A percentile compares a stretch with the other conserved stretches of the same genome.
Evolutionary conservation across 345 rosid species (phyloP).

Genomic region (Carallia brachiata): DNA sequence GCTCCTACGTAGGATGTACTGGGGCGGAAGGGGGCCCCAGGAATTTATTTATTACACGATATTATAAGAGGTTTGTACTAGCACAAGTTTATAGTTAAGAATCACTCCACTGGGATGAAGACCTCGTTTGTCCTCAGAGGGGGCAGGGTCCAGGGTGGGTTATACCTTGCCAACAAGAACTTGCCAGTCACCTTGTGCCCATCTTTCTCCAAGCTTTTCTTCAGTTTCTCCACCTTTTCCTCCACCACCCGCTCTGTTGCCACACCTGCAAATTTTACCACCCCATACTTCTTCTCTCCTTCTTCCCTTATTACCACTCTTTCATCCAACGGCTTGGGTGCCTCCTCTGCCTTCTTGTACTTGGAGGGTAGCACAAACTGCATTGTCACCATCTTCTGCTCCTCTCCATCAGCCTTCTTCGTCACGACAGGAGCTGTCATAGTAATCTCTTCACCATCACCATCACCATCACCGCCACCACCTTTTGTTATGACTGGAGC

Average conservation of each 20-base stretch:
- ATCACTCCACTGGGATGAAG: slow-evolving; percentile 71
- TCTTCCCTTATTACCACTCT: slow-evolving; percentile 72
- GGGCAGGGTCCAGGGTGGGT: slow-evolving; percentile 90
- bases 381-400: slow-evolving; percentile 67
- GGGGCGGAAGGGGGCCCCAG: no score
- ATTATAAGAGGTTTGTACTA: no score
- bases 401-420: slow-evolving; percentile 31
- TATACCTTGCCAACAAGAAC: slow-evolving; percentile 69
- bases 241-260: slow-evolving; percentile 59
- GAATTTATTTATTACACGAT: no score
- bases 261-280: slow-evolving; percentile 63
- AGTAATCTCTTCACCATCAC: slow-evolving; percentile 65
- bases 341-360: slow-evolving; percentile 73
- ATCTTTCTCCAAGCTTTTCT: slow-evolving; percentile 59
- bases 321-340: slow-evolving; percentile 80
- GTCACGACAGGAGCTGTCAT: slow-evolving; percentile 93
- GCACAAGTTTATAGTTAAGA: no score
- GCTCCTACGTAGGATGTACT: no score
- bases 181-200: slow-evolving; percentile 68
- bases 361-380: slow-evolving; percentile 71
- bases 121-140: slow-evolving; percentile 74
- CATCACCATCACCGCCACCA: slow-evolving; percentile 24
- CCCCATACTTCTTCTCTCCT: slow-evolving; percentile 70
- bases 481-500: slow-evolving; percentile 72
- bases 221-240: slow-evolving; percentile 68